Percentiles rank a stretch among this genome's conserved stretches.
These are phyloP conservation scores for Penicillium lagena DNA, from an alignment of 495 filamentous ascomycete species.

Conservation along the genomic window DNA sequence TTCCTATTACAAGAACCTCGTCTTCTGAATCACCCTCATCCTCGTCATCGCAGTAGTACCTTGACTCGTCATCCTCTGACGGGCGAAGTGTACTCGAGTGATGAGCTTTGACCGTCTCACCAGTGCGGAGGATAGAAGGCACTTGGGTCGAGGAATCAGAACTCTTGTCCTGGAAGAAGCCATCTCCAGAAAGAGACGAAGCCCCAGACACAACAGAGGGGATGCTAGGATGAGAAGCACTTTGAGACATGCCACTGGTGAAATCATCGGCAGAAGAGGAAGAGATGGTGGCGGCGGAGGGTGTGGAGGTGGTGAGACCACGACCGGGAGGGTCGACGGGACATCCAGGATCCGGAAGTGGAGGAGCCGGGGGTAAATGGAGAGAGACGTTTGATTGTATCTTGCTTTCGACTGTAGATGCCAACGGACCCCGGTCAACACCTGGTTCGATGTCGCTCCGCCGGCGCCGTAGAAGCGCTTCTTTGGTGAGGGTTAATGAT, in stretches of 20 bases:
- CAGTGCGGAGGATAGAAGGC: slow-evolving; percentile 39
- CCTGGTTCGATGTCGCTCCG: slow-evolving; percentile 25
- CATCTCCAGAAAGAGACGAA: slow-evolving; percentile 65
- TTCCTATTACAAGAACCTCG: slow-evolving; percentile 40
- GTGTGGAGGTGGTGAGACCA: slow-evolving; percentile 45
- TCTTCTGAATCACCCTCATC: slow-evolving; percentile 45
- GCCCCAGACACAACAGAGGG: slow-evolving; percentile 73
- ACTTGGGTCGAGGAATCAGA: slow-evolving; percentile 24
- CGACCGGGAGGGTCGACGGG: slow-evolving; percentile 42
- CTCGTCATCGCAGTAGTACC: slow-evolving; percentile 42
- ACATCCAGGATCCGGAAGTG: slow-evolving; percentile 43
- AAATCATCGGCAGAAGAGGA: slow-evolving; percentile 46
- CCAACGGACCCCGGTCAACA: slow-evolving; percentile 12
- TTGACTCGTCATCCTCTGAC: slow-evolving; percentile 33
- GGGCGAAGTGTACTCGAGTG: slow-evolving; percentile 14
- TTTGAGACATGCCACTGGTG: slow-evolving; percentile 53
- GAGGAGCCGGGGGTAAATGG: slow-evolving; percentile 14
- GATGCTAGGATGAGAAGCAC: slow-evolving; percentile 67
- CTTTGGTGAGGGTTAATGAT: slow-evolving; percentile 37
- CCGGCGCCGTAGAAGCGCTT: slow-evolving; percentile 31
- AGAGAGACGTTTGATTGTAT: slow-evolving; percentile 20
- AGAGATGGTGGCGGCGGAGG: slow-evolving; percentile 47
- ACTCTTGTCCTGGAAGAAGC: slow-evolving; percentile 19
- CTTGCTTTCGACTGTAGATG: slow-evolving; percentile 17
- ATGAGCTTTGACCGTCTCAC: slow-evolving; percentile 37